phyloP scores from a whole-genome alignment of 805 yeast genomes.

The Isabelozyma gotoi region DNA sequence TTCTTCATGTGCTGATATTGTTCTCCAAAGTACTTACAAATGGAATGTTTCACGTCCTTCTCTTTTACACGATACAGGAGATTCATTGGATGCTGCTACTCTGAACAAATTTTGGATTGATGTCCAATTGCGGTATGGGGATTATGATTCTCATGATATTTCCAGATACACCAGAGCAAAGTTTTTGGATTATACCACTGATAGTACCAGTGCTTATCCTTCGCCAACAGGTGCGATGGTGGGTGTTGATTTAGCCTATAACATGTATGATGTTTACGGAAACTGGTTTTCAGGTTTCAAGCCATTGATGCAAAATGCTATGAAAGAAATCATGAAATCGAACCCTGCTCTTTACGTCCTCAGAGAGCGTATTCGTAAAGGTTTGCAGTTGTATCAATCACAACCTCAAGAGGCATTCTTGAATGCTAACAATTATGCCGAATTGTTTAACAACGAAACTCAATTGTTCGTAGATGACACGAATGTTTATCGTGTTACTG shows the following conservation, averaged over 20 bases:
- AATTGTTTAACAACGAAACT: constrained; percentile 78
- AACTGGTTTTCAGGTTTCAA: constrained; percentile 97
- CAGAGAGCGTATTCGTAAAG: constrained; percentile 91
- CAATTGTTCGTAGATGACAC: constrained; percentile 91
- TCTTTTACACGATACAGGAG: constrained; percentile 68
- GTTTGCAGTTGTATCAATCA: constrained; percentile 87
- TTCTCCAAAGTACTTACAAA: constrained; percentile 66
- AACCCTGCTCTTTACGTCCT: constrained; percentile 91
- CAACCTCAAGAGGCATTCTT: constrained; percentile 91
- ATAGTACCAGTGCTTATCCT: constrained; percentile 81
- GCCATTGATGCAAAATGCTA: constrained; percentile 83
- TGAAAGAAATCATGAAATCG: constrained; percentile 91
- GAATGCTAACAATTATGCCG: constrained; percentile 87
- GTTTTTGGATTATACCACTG: constrained; percentile 89
- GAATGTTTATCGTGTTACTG: constrained; percentile 89
- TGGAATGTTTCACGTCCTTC: constrained; percentile 89
- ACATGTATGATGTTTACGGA: constrained; percentile 95
- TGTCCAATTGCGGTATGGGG: constrained; percentile 93
- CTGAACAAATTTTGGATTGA: constrained; percentile 88
- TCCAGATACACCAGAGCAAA: constrained; percentile 92
- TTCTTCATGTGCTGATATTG: constrained; percentile 90
- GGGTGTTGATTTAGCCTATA: constrained; percentile 91
- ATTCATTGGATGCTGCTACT: constrained; percentile 55
- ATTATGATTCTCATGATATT: constrained; percentile 95
- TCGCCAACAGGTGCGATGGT: constrained; percentile 90